A percentile compares a stretch with the other conserved stretches of the same genome.
phyloP scores from a whole-genome alignment of 148 eudicot genomes.

The Pharnaceum exiguum region DNA sequence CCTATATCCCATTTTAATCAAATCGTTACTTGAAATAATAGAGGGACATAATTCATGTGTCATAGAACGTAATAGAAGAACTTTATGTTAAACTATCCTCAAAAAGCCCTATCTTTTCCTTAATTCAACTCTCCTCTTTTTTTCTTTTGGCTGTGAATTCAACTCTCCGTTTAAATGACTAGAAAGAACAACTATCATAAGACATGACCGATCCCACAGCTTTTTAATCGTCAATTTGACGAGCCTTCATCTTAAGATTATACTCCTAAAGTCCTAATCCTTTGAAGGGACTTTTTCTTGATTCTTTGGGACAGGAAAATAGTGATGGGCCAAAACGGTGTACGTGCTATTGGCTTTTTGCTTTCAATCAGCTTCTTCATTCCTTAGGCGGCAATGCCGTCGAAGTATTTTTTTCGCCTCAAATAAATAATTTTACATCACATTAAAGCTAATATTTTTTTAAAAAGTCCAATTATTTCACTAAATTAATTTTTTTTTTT shows the following conservation, averaged over 20 bases:
- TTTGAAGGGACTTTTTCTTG: not conserved
- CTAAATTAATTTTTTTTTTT: no score
- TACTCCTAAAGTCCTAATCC: no score
- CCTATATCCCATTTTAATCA: slow-evolving; percentile 10
- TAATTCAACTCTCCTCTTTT: not conserved
- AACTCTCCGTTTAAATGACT: slow-evolving; percentile 32
- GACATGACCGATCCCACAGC: slow-evolving; percentile 13
- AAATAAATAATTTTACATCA: not conserved
- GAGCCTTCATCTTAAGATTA: no score
- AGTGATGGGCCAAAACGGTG: slow-evolving; percentile 3
- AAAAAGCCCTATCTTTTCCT: slow-evolving; percentile 12
- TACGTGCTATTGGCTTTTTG: slow-evolving; percentile 1
- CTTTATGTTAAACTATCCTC: slow-evolving; percentile 17
- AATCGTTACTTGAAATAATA: slow-evolving; percentile 24
- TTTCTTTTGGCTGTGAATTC: not conserved
- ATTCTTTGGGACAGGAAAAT: not conserved
- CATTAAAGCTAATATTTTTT: no score
- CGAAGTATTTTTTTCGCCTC: not conserved
- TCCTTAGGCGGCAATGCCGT: slow-evolving; percentile 5
- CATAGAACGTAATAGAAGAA: slow-evolving; percentile 18
- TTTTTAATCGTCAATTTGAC: slow-evolving; percentile 1
- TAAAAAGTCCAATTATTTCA: no score
- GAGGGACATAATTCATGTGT: slow-evolving; percentile 42
- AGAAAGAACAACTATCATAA: slow-evolving; percentile 41
- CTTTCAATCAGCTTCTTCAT: not conserved